Evolutionary conservation across 352 stramenopile genomes (phyloP).

Genomic region (Globisporangium orthogonon): DNA sequence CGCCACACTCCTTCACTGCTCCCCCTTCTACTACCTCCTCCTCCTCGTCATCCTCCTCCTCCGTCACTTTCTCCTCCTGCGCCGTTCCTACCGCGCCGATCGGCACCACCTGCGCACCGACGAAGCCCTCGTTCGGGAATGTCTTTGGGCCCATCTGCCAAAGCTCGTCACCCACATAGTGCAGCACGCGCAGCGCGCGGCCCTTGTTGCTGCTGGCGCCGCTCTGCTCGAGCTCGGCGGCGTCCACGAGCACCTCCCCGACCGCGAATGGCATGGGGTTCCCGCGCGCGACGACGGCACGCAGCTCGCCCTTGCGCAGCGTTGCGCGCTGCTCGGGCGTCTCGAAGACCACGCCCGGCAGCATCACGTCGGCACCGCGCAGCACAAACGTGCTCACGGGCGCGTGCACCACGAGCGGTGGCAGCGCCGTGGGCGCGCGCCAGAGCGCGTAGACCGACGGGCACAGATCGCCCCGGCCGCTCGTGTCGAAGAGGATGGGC

Average conservation of each 20-base stretch:
- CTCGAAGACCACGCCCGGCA: slow-evolving; percentile 70
- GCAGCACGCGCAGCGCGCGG: slow-evolving; percentile 58
- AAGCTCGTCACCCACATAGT: slow-evolving; percentile 68
- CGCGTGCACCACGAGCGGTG: slow-evolving; percentile 56
- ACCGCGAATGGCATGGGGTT: slow-evolving; percentile 77
- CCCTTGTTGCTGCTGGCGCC: slow-evolving; percentile 66
- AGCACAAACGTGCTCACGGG: slow-evolving; percentile 80
- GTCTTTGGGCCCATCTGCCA: slow-evolving; percentile 69
- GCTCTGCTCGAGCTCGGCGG: slow-evolving; percentile 33
- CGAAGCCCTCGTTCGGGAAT: slow-evolving; percentile 60
- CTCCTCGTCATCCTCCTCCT: slow-evolving; percentile 6
- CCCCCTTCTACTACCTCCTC: slow-evolving; percentile 2
- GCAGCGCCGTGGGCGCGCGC: slow-evolving; percentile 38
- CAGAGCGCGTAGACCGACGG: slow-evolving; percentile 63
- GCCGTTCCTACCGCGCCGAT: slow-evolving; percentile 11
- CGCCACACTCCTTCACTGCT: background rate
- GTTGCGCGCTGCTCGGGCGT: slow-evolving; percentile 38
- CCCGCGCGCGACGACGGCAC: slow-evolving; percentile 59
- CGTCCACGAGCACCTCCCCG: slow-evolving; percentile 70
- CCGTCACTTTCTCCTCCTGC: slow-evolving; percentile 7
- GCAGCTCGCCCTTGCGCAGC: slow-evolving; percentile 60
- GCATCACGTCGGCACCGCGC: slow-evolving; percentile 77
- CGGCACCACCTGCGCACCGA: slow-evolving; percentile 29
- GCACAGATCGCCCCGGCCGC: slow-evolving; percentile 56
- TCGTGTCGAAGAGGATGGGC: slow-evolving; percentile 65